phyloP scores from a whole-genome alignment of 331 rosid species.

The Pyracantha coccinea region DNA sequence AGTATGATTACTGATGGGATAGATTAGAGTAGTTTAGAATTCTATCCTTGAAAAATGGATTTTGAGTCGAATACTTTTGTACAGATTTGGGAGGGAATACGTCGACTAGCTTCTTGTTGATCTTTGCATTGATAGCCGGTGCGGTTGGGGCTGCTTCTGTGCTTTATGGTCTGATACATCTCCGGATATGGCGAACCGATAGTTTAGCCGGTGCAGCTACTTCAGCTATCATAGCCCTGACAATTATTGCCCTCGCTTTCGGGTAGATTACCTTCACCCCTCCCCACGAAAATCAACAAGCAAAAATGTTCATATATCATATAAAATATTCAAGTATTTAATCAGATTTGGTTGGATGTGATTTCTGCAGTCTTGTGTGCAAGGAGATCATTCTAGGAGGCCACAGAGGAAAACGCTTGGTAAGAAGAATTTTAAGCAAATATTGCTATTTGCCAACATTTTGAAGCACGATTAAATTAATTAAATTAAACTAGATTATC shows the following conservation, averaged over 20 bases:
- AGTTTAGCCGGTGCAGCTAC: slow-evolving; percentile 71
- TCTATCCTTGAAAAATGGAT: not conserved
- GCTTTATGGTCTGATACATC: slow-evolving; percentile 23
- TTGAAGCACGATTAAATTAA: not conserved
- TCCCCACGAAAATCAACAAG: not conserved
- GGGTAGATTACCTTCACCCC: slow-evolving; percentile 26
- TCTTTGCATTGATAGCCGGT: slow-evolving; percentile 29
- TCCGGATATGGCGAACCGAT: slow-evolving; percentile 59
- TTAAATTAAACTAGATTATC: not conserved
- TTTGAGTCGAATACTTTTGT: not conserved
- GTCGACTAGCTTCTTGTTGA: slow-evolving; percentile 32
- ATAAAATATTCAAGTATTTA: not conserved
- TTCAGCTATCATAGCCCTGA: slow-evolving; percentile 55
- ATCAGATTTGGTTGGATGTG: not conserved
- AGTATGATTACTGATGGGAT: no score
- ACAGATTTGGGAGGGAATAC: slow-evolving; percentile 39
- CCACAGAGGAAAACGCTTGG: slow-evolving; percentile 70
- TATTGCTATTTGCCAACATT: not conserved
- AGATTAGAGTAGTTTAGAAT: no score
- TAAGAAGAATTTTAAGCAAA: slow-evolving; percentile 21
- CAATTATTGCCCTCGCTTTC: slow-evolving; percentile 54
- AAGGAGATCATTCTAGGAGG: slow-evolving; percentile 75
- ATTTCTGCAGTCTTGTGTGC: slow-evolving; percentile 54
- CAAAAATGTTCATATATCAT: no score
- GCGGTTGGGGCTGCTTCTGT: slow-evolving; percentile 24